phyloP scores from a whole-genome alignment of 164 flowering plant species.

The Kalanchoe fedtschenkoi region DNA sequence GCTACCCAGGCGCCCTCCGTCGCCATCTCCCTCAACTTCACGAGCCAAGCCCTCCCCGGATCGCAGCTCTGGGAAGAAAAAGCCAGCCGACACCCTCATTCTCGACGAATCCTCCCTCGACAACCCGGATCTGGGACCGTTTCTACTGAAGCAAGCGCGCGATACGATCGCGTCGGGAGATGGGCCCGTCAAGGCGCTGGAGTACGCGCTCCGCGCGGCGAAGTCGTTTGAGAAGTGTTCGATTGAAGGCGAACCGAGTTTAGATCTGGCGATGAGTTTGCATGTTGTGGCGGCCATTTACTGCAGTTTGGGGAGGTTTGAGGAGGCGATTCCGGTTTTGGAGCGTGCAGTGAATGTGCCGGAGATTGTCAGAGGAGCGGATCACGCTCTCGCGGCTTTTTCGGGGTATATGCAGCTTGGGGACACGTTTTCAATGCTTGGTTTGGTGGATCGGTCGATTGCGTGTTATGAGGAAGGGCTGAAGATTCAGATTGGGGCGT shows the following conservation, averaged over 20 bases:
- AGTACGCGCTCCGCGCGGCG: conserved; percentile 83
- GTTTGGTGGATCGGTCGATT: conserved; percentile 70
- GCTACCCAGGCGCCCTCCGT: conserved; percentile 34
- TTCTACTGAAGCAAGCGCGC: conserved; percentile 76
- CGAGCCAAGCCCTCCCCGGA: conserved; percentile 60
- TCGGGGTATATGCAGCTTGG: conserved; percentile 97
- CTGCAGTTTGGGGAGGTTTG: conserved; percentile 83
- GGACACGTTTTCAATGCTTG: conserved; percentile 90
- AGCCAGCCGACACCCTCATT: conserved; percentile 25
- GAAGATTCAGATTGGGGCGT: conserved; percentile 70
- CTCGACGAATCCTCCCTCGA: conserved; percentile 66
- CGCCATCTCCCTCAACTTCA: conserved; percentile 66
- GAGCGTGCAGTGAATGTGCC: conserved; percentile 79
- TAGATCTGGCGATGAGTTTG: conserved; percentile 86
- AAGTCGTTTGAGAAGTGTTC: conserved; percentile 72
- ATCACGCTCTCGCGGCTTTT: conserved; percentile 87
- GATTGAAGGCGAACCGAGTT: conserved; percentile 58
- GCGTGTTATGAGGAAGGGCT: conserved; percentile 65
- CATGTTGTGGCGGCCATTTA: conserved; percentile 94
- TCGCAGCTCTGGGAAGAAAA: conserved; percentile 43
- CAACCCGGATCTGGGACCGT: conserved; percentile 98
- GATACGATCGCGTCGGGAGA: conserved; percentile 94
- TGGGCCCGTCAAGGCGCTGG: conserved; percentile 73
- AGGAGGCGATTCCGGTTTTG: conserved; percentile 84
- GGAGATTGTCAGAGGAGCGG: conserved; percentile 50